These are phyloP conservation scores for Linnemannia exigua DNA, from an alignment of 192 early-diverging fungal species.

Conservation along the genomic window DNA sequence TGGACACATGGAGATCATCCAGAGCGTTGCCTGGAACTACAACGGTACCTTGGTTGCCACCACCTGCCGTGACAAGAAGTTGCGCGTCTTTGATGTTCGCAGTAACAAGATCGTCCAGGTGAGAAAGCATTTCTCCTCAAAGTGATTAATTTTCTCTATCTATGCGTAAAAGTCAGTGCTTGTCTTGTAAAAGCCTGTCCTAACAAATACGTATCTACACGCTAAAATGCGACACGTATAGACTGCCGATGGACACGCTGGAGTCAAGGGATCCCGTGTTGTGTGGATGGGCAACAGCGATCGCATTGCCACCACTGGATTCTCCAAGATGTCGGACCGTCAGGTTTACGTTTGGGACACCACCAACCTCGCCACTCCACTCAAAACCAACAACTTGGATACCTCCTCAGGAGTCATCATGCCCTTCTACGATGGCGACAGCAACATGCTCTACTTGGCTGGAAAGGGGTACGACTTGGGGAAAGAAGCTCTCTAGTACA, in stretches of 20 bases:
- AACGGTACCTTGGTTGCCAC: slow-evolving; percentile 89
- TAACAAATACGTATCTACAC: too few relatives aligned
- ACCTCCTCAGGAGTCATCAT: slow-evolving; percentile 96
- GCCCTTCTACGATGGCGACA: slow-evolving; percentile 95
- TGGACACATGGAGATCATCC: slow-evolving; percentile 92
- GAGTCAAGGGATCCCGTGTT: slow-evolving; percentile 96
- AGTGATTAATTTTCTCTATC: not conserved
- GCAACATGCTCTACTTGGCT: slow-evolving; percentile 92
- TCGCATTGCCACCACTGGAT: slow-evolving; percentile 93
- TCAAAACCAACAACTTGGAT: slow-evolving; percentile 86
- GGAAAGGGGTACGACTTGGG: slow-evolving; percentile 83
- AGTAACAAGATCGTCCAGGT: slow-evolving; percentile 82
- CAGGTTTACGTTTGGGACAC: slow-evolving; percentile 95
- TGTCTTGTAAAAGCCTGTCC: not conserved
- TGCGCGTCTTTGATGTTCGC: slow-evolving; percentile 95
- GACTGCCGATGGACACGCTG: slow-evolving; percentile 70
- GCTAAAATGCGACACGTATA: not conserved
- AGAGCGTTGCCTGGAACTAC: slow-evolving; percentile 92
- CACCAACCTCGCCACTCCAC: slow-evolving; percentile 73
- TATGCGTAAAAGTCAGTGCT: not conserved
- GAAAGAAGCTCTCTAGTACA: too few relatives aligned
- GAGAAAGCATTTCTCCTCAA: not conserved
- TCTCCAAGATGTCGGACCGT: slow-evolving; percentile 94
- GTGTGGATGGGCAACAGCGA: slow-evolving; percentile 88
- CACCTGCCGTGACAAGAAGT: slow-evolving; percentile 96